Evolutionary conservation across 2,329 filamentous ascomycete genomes (phyloP).

Genomic region (Grosmannia serpens): DNA sequence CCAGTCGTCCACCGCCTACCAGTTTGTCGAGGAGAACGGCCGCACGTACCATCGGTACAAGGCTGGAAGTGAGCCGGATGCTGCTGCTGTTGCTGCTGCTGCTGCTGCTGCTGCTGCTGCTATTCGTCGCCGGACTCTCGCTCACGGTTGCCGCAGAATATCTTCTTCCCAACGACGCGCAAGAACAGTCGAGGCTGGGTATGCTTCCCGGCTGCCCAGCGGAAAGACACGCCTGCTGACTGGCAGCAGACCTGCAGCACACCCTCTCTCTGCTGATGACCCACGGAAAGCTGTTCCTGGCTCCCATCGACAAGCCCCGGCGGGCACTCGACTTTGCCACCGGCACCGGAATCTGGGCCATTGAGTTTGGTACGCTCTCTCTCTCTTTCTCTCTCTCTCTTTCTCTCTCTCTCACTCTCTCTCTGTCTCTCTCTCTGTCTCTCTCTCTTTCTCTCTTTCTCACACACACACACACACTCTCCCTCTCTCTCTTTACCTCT

Average conservation of each 20-base stretch:
- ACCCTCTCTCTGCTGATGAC: constrained; percentile 20
- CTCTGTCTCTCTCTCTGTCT: too few species aligned
- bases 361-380: constrained; percentile 22
- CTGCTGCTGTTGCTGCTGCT: neutral
- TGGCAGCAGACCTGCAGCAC: constrained; percentile 24
- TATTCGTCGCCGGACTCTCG: neutral
- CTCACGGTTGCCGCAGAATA: constrained; percentile 5
- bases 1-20: constrained; percentile 1
- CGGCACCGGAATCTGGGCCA: constrained; percentile 53
- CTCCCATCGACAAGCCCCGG: constrained; percentile 29
- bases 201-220: neutral
- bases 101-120: neutral
- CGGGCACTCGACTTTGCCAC: constrained; percentile 29
- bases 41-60: constrained; percentile 8
- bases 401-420: too few species aligned
- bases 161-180: constrained; percentile 13
- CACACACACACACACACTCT: too few species aligned
- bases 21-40: constrained; percentile 6
- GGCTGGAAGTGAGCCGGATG: constrained; percentile 2
- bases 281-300: constrained; percentile 30
- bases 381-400: too few species aligned
- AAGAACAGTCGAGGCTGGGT: constrained; percentile 6
- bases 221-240: neutral
- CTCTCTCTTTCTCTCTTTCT: too few species aligned
- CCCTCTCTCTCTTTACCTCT: neutral